Evolutionary conservation across 2,329 filamentous ascomycete species (phyloP), one percentile per base, ranked within the genome.

Genomic region (Xylaria sp.): DNA sequence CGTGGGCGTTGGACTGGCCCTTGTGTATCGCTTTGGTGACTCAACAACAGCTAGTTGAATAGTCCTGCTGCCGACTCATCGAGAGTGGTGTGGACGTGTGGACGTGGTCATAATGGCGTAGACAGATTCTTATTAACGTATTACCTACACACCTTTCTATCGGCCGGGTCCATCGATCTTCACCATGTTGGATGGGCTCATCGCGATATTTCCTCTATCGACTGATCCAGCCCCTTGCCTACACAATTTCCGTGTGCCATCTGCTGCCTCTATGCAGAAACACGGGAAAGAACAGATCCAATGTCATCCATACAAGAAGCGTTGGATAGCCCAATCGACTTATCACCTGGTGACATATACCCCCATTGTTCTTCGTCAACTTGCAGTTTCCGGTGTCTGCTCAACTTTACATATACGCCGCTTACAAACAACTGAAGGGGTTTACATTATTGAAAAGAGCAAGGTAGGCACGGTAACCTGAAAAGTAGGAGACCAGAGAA

Each of bases 251-350:
- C n/a, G n/a, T n/a, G n/a, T 57, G 25, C 37, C 43, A 44, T 23
- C 33, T 49, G 17, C 41, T 51, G 27, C 37, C 47, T 48, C 38
- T 57, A 57, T 60, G 49, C 44, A 63, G 38, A 57, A 49, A 58
- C 23, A 54, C 47, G 21, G 27, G 54, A 31, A 54, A 51, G 23
- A 17, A 54, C 27, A 49, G 25, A 53, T 49, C 52, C 62, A 58
- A 63, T 35, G 55, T 31, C 59, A 37, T 51, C 35, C 63, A 58
- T 58, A 53, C 63, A 63, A 63, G 56, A 64, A 60, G 41, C 43
- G 48, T 55, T 52, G 64, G 51, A 43, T 57, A 64, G 51, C 47
- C 60, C 54, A 61, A 65, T 11, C 44, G 31, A 56, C 52, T 53
- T 33, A 37, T 60, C 48, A 55, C 35, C 33, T 54, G 17, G 13